Evolutionary conservation across 2,329 filamentous ascomycete species (phyloP).

Genomic region (Waltergamsia citrina): DNA sequence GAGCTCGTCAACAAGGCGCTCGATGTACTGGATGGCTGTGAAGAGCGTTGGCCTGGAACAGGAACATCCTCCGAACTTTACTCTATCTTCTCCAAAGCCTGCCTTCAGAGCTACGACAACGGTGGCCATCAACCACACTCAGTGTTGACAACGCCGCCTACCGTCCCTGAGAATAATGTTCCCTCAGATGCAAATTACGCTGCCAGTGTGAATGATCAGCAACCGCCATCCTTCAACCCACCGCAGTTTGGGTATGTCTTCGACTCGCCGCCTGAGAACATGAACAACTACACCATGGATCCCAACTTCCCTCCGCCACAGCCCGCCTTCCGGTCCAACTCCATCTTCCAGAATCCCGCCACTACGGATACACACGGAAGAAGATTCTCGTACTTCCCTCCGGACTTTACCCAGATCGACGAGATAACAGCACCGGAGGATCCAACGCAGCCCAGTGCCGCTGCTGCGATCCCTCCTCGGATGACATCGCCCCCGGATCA

Average conservation of each 20-base stretch:
- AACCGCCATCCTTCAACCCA: conserved; percentile 31
- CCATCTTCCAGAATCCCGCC: conserved; percentile 53
- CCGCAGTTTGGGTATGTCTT: conserved; percentile 52
- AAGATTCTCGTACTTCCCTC: conserved; percentile 55
- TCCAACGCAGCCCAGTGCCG: conserved; percentile 19
- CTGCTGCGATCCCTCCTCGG: conserved; percentile 6
- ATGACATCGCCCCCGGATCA: conserved; percentile 17
- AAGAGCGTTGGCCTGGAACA: conserved; percentile 87
- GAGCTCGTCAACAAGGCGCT: conserved; percentile 64
- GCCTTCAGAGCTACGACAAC: conserved; percentile 69
- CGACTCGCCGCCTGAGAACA: conserved; percentile 43
- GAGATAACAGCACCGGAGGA: conserved; percentile 22
- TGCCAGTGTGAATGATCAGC: conserved; percentile 12
- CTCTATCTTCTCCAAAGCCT: conserved; percentile 73
- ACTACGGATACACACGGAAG: conserved; percentile 43
- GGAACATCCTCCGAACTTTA: conserved; percentile 73
- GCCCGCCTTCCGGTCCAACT: conserved; percentile 54
- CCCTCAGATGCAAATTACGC: background rate
- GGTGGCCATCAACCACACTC: conserved; percentile 2
- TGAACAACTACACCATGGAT: conserved; percentile 35
- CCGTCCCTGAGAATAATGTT: conserved; percentile 3
- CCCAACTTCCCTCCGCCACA: conserved; percentile 31
- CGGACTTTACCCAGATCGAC: conserved; percentile 32
- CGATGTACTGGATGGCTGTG: conserved; percentile 69
- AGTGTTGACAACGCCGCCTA: conserved; percentile 5